Evolutionary conservation across 1,284 basidiomycete species (phyloP).

Genomic region (Abortiporus biennis): DNA sequence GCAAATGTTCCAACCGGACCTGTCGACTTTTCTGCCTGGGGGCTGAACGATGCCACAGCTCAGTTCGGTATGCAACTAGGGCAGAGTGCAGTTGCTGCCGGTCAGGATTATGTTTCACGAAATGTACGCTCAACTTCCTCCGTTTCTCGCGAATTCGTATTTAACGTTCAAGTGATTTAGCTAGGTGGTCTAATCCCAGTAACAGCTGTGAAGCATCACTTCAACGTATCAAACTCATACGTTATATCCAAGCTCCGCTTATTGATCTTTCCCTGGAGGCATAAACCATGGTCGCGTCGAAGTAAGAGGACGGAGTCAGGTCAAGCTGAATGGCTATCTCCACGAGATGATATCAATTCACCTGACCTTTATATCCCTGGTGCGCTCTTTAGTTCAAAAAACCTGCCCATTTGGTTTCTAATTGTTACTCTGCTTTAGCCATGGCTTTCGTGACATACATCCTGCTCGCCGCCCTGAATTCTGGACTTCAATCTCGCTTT

Average conservation of each 20-base stretch:
- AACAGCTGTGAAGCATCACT: constrained; percentile 84
- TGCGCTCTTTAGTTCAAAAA: constrained; percentile 32
- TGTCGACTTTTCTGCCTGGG: constrained; percentile 66
- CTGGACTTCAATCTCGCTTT: constrained; percentile 81
- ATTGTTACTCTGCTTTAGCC: constrained; percentile 36
- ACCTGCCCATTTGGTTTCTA: constrained; percentile 6
- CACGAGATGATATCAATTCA: constrained; percentile 92
- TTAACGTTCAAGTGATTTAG: constrained; percentile 31
- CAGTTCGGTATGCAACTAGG: constrained; percentile 97
- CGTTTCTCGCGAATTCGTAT: constrained; percentile 1
- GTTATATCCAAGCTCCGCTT: constrained; percentile 88
- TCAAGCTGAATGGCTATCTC: constrained; percentile 79
- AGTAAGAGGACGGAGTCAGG: constrained; percentile 58
- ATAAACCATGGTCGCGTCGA: constrained; percentile 76
- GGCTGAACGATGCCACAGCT: constrained; percentile 89
- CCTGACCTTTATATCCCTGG: constrained; percentile 97
- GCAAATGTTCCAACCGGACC: constrained; percentile 20
- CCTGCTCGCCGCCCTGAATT: constrained; percentile 79
- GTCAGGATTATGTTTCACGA: constrained; percentile 93
- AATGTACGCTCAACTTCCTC: constrained; percentile 55
- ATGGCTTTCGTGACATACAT: constrained; percentile 98
- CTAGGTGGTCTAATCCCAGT: constrained; percentile 77
- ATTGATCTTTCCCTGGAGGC: constrained; percentile 94
- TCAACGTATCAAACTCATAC: constrained; percentile 96
- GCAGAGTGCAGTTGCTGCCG: constrained; percentile 85